Conservation (phyloP, 1,284 basidiomycete species). For the Gymnopus androsaceus region DNA sequence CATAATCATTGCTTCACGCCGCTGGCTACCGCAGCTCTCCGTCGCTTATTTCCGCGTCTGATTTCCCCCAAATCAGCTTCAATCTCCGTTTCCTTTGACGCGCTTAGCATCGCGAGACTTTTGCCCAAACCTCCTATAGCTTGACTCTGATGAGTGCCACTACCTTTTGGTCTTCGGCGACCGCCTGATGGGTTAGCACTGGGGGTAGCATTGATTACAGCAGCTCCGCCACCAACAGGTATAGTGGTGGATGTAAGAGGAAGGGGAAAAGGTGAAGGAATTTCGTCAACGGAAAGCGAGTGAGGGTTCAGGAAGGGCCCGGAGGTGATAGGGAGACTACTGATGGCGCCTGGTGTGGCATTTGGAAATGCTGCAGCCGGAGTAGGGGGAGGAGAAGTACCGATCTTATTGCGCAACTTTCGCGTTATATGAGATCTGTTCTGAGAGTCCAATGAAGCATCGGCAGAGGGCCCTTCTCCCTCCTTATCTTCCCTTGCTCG, state of each 20-base stretch:
- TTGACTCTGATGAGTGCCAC: slow-evolving; percentile 52
- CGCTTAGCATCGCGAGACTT: slow-evolving; percentile 53
- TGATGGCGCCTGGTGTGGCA: slow-evolving; percentile 34
- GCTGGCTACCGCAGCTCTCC: slow-evolving; percentile 48
- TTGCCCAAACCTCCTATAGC: slow-evolving; percentile 66
- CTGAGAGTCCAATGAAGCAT: slow-evolving; percentile 70
- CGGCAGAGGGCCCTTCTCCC: slow-evolving; percentile 69
- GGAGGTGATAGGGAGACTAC: slow-evolving; percentile 56
- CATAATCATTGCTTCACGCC: not conserved
- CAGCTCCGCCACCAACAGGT: slow-evolving; percentile 36
- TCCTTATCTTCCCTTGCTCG: slow-evolving; percentile 81
- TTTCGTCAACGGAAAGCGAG: slow-evolving; percentile 77
- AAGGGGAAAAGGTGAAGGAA: slow-evolving; percentile 79
- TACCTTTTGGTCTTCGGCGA: slow-evolving; percentile 58
- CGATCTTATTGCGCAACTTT: slow-evolving; percentile 76
- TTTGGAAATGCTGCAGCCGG: slow-evolving; percentile 47
- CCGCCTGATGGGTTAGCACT: slow-evolving; percentile 44
- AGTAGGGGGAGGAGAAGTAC: slow-evolving; percentile 65
- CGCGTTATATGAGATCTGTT: slow-evolving; percentile 78
- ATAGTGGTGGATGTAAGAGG: slow-evolving; percentile 59
- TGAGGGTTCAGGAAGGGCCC: slow-evolving; percentile 75
- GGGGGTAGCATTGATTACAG: slow-evolving; percentile 32
- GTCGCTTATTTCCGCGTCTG: slow-evolving; percentile 67
- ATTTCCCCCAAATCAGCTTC: slow-evolving; percentile 77
- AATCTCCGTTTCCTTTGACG: slow-evolving; percentile 64